Conservation (phyloP, 495 filamentous ascomycete genomes). For the Bacidia rubella region DNA sequence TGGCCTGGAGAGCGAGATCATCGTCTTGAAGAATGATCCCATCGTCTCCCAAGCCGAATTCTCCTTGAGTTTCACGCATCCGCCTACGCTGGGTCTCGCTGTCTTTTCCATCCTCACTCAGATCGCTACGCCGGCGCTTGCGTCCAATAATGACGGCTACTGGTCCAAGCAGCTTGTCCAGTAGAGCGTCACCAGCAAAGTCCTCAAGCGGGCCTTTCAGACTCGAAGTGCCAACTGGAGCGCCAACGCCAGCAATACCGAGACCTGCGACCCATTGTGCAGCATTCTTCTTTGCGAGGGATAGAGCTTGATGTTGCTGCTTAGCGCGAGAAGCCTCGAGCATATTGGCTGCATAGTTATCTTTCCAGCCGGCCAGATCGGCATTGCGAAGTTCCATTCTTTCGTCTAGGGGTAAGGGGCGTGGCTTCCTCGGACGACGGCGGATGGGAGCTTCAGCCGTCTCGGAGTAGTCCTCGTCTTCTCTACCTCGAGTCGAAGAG, state of each 20-base stretch:
- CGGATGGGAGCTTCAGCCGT: slow-evolving; percentile 12
- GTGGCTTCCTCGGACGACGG: slow-evolving; percentile 7
- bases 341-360: slow-evolving; percentile 45
- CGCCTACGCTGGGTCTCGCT: slow-evolving; percentile 33
- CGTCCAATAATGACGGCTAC: slow-evolving; percentile 6
- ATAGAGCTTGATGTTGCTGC: slow-evolving; percentile 24
- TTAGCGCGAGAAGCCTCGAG: slow-evolving; percentile 32
- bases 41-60: slow-evolving; percentile 29
- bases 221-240: slow-evolving; percentile 28
- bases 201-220: slow-evolving; percentile 32
- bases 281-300: slow-evolving; percentile 42
- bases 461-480: slow-evolving; percentile 18
- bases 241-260: slow-evolving; percentile 45
- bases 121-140: slow-evolving; percentile 30
- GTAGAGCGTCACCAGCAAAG: slow-evolving; percentile 43
- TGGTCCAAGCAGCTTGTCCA: slow-evolving; percentile 28
- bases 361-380: slow-evolving; percentile 44
- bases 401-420: slow-evolving; percentile 25
- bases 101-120: slow-evolving; percentile 24
- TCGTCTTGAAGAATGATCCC: slow-evolving; percentile 24
- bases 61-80: slow-evolving; percentile 25
- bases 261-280: slow-evolving; percentile 37
- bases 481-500: slow-evolving; percentile 8
- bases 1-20: slow-evolving; percentile 19
- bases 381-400: slow-evolving; percentile 37